Evolutionary conservation across 768 basidiomycete genomes (phyloP), one percentile per base, ranked within the genome.

Genomic region (Lentinula aciculospora): DNA sequence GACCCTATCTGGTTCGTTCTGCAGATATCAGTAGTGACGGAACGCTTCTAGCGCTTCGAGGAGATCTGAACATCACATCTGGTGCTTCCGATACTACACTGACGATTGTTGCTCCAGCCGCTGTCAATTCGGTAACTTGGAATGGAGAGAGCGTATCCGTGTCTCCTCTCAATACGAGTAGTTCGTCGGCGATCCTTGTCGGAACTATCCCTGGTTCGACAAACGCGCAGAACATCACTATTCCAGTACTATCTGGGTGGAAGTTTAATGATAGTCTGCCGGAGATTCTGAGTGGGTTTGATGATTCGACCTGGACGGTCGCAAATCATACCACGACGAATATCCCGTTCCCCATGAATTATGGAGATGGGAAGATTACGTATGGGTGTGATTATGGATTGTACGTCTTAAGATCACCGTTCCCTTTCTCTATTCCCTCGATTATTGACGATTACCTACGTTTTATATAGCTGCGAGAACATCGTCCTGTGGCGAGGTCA

Each of bases 311-410:
- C 2, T 94, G 91, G 92, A 75, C 74, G 7, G 63, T 76, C 54
- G 91, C 89, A 12, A 77, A 89, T 63, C 84, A 85, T 60, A 88
- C 78, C 15, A 77, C 75, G 21, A 92, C 92, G 31, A 90, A 88
- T 62, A 84, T 87, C 54, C 86, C 88, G 1, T 74, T 75, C 53
- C 82, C 83, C 62, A 87, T 88, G 4, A 72, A 79, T 58, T 89
- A 87, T 61, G 88, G 88, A 1, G 87, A 90, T 62, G 89, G 88
- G 1, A 75, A 87, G 32, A 73, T 92, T 15, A 72, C 93, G 28
- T 92, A 90, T 69, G 90, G 89, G 1, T 92, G 90, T 65, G 92
- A 93, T 69, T 94, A 94, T 68, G 88, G 84, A 56, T 94, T 85
- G 90, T 92, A 60, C 69, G 86, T 61, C 29, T 15, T 56, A 34